Base-by-base conservation (phyloP, 345 rosid species). In the Citrus australasica region DNA sequence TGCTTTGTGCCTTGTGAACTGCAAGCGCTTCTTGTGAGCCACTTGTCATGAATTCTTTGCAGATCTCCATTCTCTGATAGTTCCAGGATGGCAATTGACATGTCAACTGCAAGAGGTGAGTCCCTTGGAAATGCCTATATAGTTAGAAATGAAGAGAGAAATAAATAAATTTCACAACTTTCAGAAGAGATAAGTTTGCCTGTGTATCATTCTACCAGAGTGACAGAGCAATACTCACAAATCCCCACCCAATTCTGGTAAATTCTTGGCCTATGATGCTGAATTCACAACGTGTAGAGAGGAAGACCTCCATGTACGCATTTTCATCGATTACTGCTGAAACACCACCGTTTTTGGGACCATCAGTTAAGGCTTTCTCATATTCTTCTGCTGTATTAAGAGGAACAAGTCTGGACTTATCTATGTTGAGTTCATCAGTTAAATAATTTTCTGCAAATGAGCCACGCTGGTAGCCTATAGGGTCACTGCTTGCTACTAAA, bases 31-130 rank as follows among this genome's bases (percentile, higher is more conserved):
- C 32, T 78, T 33, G n/a, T 6, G 5, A 82, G 70, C 84, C 84
- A 78, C 14, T 68, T 82, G 33, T 77, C 69, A 22, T 73, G 80
- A 11, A 81, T 81, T 38, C 70, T 48, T 9, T 77, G 78, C 17
- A 81, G 84, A 61, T 81, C 75, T n/a, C 84, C 81, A 10, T 60
- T 53, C 53, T 81, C 81, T 5, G 84, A 78, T 33, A 73, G 81
- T 28, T 51, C 19, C 33, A 82, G 58, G 24, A 82, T 82, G 40
- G 81, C 81, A 8, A 61, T 69, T 7, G 81, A 73, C 76, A 82
- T 58, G 75, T 81, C 84, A 35, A 67, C 69, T 8, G 81, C 79
- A 4, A 81, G 27, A 1, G 78, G 78, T 0, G 81, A 81, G 65
- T 81, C 79, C 75, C 75, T 73, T 46, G 48, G 77, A 72, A 77